Conservation (phyloP, 2,329 filamentous ascomycete species). For the Arachnopeziza araneosa region DNA sequence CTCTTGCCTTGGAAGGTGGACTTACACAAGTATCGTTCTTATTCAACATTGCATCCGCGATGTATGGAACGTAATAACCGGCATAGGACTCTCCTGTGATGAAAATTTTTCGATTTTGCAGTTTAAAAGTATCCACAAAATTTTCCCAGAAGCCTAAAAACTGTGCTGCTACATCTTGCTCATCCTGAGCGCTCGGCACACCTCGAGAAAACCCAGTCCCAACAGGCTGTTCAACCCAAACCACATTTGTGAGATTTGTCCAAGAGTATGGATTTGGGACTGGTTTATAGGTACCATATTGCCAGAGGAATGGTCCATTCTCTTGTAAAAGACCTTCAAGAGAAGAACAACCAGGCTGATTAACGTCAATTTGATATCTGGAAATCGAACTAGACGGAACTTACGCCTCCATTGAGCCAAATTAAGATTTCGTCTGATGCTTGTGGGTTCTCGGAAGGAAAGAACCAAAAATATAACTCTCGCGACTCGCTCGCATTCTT, state of each 20-base stretch:
- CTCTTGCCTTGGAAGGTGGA: not conserved
- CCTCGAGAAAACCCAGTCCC: constrained; percentile 28
- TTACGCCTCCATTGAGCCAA: constrained; percentile 42
- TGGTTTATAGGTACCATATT: constrained; percentile 57
- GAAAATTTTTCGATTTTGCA: constrained; percentile 64
- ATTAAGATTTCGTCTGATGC: constrained; percentile 55
- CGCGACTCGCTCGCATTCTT: constrained; percentile 41
- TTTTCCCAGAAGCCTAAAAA: constrained; percentile 77
- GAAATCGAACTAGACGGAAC: constrained; percentile 13
- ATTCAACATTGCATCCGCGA: constrained; percentile 67
- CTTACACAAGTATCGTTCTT: constrained; percentile 38
- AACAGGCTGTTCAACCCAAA: constrained; percentile 30
- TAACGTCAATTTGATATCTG: constrained; percentile 2
- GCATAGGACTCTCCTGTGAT: constrained; percentile 57
- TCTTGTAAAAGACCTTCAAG: constrained; percentile 68
- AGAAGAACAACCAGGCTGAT: constrained; percentile 52
- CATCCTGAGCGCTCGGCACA: constrained; percentile 55
- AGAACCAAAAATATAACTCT: constrained; percentile 63
- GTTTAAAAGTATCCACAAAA: constrained; percentile 64
- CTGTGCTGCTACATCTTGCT: constrained; percentile 63
- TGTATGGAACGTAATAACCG: constrained; percentile 64
- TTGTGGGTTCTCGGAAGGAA: constrained; percentile 47
- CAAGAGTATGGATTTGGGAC: constrained; percentile 27
- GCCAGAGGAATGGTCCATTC: constrained; percentile 69
- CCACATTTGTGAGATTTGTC: constrained; percentile 27